A percentile compares a stretch with the other conserved stretches of the same genome.
Conservation (phyloP, 1,284 basidiomycete genomes). For the Cutaneotrichosporon spelunceum region DNA sequence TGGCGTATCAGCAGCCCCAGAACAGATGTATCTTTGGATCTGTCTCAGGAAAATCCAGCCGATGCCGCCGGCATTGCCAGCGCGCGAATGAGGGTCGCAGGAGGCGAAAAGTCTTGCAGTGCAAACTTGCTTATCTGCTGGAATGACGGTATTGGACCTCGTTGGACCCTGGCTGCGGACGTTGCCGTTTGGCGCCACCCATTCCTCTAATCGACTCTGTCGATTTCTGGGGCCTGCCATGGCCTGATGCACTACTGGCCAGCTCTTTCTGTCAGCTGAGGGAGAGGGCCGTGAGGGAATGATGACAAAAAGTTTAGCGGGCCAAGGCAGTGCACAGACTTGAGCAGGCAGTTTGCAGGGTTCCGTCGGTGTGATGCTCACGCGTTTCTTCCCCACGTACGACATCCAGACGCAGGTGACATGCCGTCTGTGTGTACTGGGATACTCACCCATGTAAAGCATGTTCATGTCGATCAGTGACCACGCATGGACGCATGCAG, state of each 20-base stretch:
- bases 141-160: not conserved
- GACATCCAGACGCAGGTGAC: not conserved
- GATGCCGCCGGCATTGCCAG: not conserved
- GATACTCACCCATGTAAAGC: too few species aligned
- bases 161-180: conserved; percentile 5
- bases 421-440: not conserved
- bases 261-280: too few species aligned
- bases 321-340: too few species aligned
- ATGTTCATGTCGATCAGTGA: not conserved
- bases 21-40: not conserved
- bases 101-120: not conserved
- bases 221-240: not conserved
- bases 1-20: not conserved
- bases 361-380: too few species aligned
- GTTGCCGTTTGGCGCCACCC: conserved; percentile 1
- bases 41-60: not conserved
- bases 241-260: too few species aligned
- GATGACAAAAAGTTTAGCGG: too few species aligned
- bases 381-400: not conserved
- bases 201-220: not conserved
- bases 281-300: too few species aligned
- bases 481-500: not conserved
- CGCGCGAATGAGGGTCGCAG: not conserved
- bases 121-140: not conserved
- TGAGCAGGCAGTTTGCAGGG: too few species aligned